Conservation (phyloP, 1,284 basidiomycete species). For the Ceratobasidium sp. region DNA sequence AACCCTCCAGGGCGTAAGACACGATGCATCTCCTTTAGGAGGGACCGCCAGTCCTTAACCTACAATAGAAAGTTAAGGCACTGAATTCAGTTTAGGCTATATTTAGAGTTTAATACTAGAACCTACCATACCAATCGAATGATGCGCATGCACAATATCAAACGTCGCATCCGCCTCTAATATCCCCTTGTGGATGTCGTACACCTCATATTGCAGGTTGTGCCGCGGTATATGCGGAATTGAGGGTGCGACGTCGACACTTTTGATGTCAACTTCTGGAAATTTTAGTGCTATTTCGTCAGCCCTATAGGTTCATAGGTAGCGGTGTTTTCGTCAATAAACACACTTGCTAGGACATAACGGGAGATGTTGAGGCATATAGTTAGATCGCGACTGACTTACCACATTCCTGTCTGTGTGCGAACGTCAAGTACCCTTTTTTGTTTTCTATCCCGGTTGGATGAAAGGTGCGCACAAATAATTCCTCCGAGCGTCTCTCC, state of each 20-base stretch:
- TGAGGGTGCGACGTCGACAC: constrained; percentile 14
- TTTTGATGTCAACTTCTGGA: constrained; percentile 23
- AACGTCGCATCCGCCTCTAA: constrained; percentile 14
- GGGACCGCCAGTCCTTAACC: constrained; percentile 27
- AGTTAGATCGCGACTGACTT: neutral
- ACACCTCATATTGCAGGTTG: constrained; percentile 21
- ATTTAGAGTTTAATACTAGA: neutral
- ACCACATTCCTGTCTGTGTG: constrained; percentile 44
- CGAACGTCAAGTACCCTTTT: constrained; percentile 42
- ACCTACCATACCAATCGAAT: neutral
- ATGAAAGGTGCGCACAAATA: neutral
- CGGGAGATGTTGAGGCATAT: no score
- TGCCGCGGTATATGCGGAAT: neutral
- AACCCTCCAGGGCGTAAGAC: constrained; percentile 24
- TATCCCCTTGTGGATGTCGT: constrained; percentile 25
- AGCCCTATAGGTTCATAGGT: neutral
- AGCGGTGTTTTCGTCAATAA: no score
- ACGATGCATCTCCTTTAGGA: constrained; percentile 26
- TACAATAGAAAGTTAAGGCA: neutral
- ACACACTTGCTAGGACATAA: no score
- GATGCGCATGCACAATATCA: neutral
- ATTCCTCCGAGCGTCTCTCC: constrained; percentile 12
- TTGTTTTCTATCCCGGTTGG: constrained; percentile 19
- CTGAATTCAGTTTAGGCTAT: neutral
- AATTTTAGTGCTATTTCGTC: constrained; percentile 26